These are phyloP conservation scores for Pestalotiopsis sp. DNA, from an alignment of 2,329 filamentous ascomycete species.

Conservation along the genomic window DNA sequence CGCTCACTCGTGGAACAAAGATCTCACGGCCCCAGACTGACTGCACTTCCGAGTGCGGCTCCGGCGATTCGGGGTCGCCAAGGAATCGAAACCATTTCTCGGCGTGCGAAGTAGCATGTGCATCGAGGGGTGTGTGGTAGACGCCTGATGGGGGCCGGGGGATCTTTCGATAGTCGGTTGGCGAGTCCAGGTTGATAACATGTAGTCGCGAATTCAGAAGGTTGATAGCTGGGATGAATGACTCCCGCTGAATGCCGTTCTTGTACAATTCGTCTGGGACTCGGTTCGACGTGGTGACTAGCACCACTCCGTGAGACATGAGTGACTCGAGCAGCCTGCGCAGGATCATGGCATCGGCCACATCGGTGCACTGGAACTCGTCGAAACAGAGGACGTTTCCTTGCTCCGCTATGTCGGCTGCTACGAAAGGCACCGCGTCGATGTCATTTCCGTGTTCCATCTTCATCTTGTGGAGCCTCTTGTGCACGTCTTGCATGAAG, in stretches of 20 bases:
- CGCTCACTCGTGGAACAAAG: slow-evolving; percentile 83
- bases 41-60: slow-evolving; percentile 77
- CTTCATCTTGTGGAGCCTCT: slow-evolving; percentile 86
- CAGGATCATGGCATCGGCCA: slow-evolving; percentile 98
- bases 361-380: slow-evolving; percentile 98
- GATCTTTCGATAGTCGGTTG: slow-evolving; percentile 97
- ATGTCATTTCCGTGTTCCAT: slow-evolving; percentile 86
- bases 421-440: slow-evolving; percentile 88
- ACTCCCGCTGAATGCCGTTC: slow-evolving; percentile 95
- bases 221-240: slow-evolving; percentile 93
- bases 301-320: slow-evolving; percentile 95
- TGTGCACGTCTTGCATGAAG: slow-evolving; percentile 99
- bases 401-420: slow-evolving; percentile 87
- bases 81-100: slow-evolving; percentile 96
- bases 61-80: slow-evolving; percentile 77
- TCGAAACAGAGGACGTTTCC: slow-evolving; percentile 94
- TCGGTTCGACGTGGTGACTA: slow-evolving; percentile 96
- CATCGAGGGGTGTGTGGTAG: slow-evolving; percentile 87
- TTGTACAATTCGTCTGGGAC: slow-evolving; percentile 96
- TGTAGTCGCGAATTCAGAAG: slow-evolving; percentile 83
- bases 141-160: slow-evolving; percentile 90
- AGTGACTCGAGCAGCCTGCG: slow-evolving; percentile 83
- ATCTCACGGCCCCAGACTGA: slow-evolving; percentile 93
- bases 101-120: slow-evolving; percentile 76
- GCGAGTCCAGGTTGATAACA: slow-evolving; percentile 92